Base-by-base conservation (phyloP, 768 basidiomycete genomes). In the Inosperma sp. region DNA sequence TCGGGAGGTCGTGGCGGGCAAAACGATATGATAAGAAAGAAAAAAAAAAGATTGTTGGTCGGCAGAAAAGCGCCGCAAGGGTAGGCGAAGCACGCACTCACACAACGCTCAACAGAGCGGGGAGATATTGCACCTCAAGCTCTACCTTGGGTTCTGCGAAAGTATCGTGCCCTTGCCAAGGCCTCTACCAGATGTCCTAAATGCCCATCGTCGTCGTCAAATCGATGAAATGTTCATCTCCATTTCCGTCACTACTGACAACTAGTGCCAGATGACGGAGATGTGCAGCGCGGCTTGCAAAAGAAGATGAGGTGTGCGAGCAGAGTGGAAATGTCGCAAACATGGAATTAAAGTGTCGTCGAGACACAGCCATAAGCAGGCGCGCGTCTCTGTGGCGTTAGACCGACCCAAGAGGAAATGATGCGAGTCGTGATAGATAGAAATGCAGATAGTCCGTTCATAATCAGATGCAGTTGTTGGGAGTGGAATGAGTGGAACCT, bases 61-160 rank as follows among this genome's bases (percentile, higher is more conserved):
- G 69, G 72, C 84, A 81, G 80, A 81, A 82, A 69, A 66, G 78
- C 60, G 70, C 73, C 72, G 62, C 71, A 71, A 58, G 67, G 71
- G 61, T 67, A 76, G 69, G 74, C 75, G 72, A 80, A 68, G 73
- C 75, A 71, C 73, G 73, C 75, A 72, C 73, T 73, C 72, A 63
- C 68, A 64, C 65, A 21, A 43, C 60, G 57, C 74, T 71, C 74
- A 62, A 64, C 42, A 72, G 74, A 67, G 66, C 72, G 74, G 67
- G 71, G 71, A 67, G 75, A 71, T 74, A 48, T 66, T 68, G 70
- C 73, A 72, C 72, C 78, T 81, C 78, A 68, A 79, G 77, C 78
- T 58, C 69, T 65, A 62, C 60, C 71, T 65, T 67, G 69, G 75
- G 83, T 86, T 85, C 83, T 86, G 84, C 72, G 83, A 83, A 75